Evolutionary conservation across 2,329 filamentous ascomycete genomes (phyloP).

Genomic region (Pseudogymnoascus sp.): DNA sequence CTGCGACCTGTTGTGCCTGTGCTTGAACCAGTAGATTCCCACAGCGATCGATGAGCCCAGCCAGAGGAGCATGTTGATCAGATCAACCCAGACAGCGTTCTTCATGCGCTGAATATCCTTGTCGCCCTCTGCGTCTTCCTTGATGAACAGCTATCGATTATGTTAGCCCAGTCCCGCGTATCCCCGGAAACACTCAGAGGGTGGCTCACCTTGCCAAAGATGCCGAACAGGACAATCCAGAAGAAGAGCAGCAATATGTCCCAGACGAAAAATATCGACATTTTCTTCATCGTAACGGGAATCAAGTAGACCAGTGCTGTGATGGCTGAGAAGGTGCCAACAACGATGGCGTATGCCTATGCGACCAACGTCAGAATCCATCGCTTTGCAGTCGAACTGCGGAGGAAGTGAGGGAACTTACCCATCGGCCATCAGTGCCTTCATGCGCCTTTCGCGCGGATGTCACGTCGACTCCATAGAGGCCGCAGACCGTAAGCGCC

Average conservation of each 20-base stretch:
- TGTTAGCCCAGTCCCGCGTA: not conserved
- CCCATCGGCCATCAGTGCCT: constrained; percentile 62
- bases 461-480: constrained; percentile 67
- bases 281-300: constrained; percentile 47
- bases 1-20: constrained; percentile 44
- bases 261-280: constrained; percentile 55
- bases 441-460: constrained; percentile 42
- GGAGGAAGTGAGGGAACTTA: constrained; percentile 32
- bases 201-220: constrained; percentile 59
- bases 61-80: constrained; percentile 72
- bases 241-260: constrained; percentile 67
- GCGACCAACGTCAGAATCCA: constrained; percentile 7
- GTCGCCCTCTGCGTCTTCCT: constrained; percentile 58
- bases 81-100: constrained; percentile 76
- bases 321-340: constrained; percentile 57
- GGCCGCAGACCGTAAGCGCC: constrained; percentile 67
- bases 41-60: constrained; percentile 52
- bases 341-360: constrained; percentile 65
- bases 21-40: constrained; percentile 51
- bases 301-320: constrained; percentile 60
- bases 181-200: not conserved
- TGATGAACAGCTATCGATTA: constrained; percentile 56
- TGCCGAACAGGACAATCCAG: constrained; percentile 74
- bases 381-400: not conserved
- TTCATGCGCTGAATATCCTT: constrained; percentile 68